Evolutionary conservation across 163 green algal species (phyloP), one percentile per base, ranked within the genome.

Genomic region (Prototheca stagnorum): DNA sequence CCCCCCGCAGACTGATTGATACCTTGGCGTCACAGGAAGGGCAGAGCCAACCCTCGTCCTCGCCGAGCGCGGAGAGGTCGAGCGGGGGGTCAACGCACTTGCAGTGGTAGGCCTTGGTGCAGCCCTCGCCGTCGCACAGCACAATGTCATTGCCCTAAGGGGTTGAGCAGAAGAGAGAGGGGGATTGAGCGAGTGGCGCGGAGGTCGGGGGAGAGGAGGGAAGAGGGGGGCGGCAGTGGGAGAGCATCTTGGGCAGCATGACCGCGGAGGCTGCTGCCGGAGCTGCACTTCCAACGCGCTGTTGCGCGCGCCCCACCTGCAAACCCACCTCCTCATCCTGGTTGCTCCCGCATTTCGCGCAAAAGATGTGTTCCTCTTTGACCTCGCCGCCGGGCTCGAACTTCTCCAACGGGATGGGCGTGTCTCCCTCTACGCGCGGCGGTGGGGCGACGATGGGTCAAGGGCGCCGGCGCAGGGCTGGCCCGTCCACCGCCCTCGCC

Each of bases 71-170:
- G 0, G 58, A 62, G 16, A 58, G 33, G 26, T 74, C 56, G 21
- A 92, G 21, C 2, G 70, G 66, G 0, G 85, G 85, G 37, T 74
- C 58, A 29, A 86, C 19, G 69, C 81, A 92, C 37, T 57, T 60
- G 33, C 61, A 67, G 51, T 95, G 85, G 68, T 84, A 95, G 8
- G 77, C 84, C 27, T 82, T 64, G 58, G 76, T 74, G 67, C 85
- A 95, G n/a, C n/a, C n/a, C 26, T 56, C 53, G n/a, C 85, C 85
- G 57, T 95, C 85, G 55, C 85, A 95, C 35, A 95, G 57, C 34
- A 95, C 64, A 47, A 95, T 84, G 73, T 95, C 85, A 52, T 95
- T 92, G 59, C 85, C 80, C 76, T 85, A 67, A 8, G 31, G 22
- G n/a, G 22, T 6, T 35, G 19, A 44, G 22, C 21, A 49, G 21